These are phyloP conservation scores for Rhodosporidiobolus odoratus DNA, from an alignment of 768 basidiomycete species.

Conservation along the genomic window DNA sequence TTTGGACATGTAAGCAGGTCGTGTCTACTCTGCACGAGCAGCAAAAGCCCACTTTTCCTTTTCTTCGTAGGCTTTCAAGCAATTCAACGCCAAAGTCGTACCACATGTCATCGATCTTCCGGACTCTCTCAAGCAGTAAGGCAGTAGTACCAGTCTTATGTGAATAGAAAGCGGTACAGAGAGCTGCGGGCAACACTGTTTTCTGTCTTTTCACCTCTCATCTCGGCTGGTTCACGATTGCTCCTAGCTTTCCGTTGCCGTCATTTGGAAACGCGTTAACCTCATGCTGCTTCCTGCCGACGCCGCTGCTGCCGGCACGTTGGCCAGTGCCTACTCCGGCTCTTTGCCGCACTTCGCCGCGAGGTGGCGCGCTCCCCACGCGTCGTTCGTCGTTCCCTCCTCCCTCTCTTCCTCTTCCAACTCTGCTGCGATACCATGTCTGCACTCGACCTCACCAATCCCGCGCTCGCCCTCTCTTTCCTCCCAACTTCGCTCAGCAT, in stretches of 20 bases:
- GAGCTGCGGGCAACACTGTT: no score
- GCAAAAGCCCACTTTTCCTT: background rate
- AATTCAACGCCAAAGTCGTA: background rate
- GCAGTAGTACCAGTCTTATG: background rate
- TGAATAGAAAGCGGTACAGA: no score
- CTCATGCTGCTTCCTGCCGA: no score
- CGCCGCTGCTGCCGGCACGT: no score
- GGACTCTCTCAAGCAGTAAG: background rate
- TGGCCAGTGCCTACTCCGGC: no score
- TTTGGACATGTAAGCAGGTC: background rate
- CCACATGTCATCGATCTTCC: background rate
- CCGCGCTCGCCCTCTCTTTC: conserved; percentile 26
- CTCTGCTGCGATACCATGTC: background rate
- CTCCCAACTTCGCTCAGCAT: conserved; percentile 7
- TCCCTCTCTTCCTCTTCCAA: background rate
- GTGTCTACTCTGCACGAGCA: background rate
- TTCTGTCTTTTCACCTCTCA: no score
- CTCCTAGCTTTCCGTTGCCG: no score
- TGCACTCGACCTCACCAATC: conserved; percentile 19
- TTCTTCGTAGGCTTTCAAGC: background rate
- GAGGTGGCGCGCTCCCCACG: no score
- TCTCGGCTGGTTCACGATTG: no score
- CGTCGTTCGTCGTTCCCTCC: no score
- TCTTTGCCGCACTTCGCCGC: no score
- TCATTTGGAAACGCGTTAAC: no score